Conservation (phyloP, 805 yeast species). For the Kregervanrija delftensis region DNA sequence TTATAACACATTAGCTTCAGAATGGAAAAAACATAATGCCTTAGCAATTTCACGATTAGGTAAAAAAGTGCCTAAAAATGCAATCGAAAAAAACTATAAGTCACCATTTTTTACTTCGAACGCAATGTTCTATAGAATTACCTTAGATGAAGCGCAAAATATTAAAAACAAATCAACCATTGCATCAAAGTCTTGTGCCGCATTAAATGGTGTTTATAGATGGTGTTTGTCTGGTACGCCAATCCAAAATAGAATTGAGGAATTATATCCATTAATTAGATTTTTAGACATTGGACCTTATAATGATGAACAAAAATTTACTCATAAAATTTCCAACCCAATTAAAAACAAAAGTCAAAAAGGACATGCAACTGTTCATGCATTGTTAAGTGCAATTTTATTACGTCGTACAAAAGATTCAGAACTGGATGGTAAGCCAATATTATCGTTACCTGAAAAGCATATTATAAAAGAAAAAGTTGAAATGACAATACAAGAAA, state of each 20-base stretch:
- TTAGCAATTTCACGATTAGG: constrained; percentile 29
- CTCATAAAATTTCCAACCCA: constrained; percentile 49
- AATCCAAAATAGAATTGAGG: constrained; percentile 50
- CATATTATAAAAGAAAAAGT: constrained; percentile 40
- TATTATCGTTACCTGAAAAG: constrained; percentile 63
- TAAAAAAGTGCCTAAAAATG: constrained; percentile 32
- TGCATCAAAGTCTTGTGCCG: constrained; percentile 40
- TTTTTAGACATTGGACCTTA: constrained; percentile 59
- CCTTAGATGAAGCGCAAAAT: constrained; percentile 52
- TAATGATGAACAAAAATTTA: constrained; percentile 48
- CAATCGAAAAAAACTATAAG: constrained; percentile 33
- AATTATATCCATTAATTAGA: constrained; percentile 43
- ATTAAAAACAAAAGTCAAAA: constrained; percentile 32
- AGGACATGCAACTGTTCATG: constrained; percentile 50
- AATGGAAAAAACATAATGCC: constrained; percentile 59
- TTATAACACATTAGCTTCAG: constrained; percentile 72
- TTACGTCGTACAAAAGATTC: constrained; percentile 70
- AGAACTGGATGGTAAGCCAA: constrained; percentile 71
- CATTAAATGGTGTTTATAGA: constrained; percentile 32
- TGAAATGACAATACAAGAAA: constrained; percentile 48
- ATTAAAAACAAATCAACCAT: constrained; percentile 44
- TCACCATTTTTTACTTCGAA: constrained; percentile 59
- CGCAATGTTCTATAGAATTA: constrained; percentile 44
- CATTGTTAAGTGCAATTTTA: constrained; percentile 64
- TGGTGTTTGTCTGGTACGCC: constrained; percentile 57